A percentile compares a stretch with the other conserved stretches of the same genome.
Evolutionary conservation across 176 grass and related monocot genomes (phyloP).

Genomic region (Avena insularis): DNA sequence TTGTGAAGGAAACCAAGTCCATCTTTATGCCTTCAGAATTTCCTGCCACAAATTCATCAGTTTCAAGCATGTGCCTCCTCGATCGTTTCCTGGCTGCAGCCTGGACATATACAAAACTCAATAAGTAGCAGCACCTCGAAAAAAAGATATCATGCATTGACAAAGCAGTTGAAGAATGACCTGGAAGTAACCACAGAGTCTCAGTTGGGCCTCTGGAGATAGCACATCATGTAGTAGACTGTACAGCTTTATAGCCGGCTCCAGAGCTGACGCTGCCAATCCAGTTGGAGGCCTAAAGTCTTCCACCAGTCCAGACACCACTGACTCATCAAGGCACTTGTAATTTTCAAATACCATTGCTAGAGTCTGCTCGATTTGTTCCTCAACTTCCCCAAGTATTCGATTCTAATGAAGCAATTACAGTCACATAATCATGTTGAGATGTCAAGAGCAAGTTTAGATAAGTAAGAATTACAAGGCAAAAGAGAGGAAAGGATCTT

Average conservation of each 20-base stretch:
- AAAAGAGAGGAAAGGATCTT: conserved; percentile 7
- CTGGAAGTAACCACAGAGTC: conserved; percentile 96
- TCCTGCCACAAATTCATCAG: conserved; percentile 78
- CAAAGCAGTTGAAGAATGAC: conserved; percentile 46
- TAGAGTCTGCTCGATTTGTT: conserved; percentile 88
- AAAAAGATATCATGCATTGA: conserved; percentile 23
- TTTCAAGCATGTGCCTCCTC: conserved; percentile 87
- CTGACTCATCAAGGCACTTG: conserved; percentile 88
- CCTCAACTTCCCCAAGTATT: conserved; percentile 89
- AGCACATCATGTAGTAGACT: conserved; percentile 94
- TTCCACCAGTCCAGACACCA: conserved; percentile 77
- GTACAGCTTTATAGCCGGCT: conserved; percentile 88
- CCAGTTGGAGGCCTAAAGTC: conserved; percentile 83
- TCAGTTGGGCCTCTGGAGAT: conserved; percentile 94
- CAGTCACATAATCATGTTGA: conserved; percentile 23
- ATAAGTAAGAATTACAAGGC: conserved; percentile 22
- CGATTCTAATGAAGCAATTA: conserved; percentile 71
- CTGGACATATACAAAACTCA: conserved; percentile 50
- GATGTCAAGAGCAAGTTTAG: conserved; percentile 29
- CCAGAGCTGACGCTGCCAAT: conserved; percentile 73
- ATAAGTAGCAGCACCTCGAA: conserved; percentile 28
- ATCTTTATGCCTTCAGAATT: conserved; percentile 71
- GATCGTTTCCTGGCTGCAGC: conserved; percentile 90
- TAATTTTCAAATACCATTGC: conserved; percentile 93
- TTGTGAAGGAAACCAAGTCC: conserved; percentile 75